phyloP scores from a whole-genome alignment of 805 yeast species.

The Pichia exigua region DNA sequence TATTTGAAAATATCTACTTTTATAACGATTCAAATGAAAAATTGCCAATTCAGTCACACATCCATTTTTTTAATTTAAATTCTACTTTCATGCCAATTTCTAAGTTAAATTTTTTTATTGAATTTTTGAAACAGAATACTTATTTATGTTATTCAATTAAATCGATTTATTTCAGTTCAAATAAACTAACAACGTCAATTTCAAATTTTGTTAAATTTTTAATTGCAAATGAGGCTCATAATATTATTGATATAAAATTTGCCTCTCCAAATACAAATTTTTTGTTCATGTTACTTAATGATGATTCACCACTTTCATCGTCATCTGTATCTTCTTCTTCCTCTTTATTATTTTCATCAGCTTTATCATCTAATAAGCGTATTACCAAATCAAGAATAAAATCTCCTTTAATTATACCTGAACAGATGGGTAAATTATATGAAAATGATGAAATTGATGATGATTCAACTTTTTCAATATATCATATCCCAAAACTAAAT shows the following conservation, averaged over 20 bases:
- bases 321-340: neutral
- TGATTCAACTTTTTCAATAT: neutral
- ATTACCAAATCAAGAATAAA: neutral
- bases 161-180: neutral
- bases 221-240: neutral
- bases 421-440: neutral
- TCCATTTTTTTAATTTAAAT: neutral
- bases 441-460: constrained; percentile 7
- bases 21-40: neutral
- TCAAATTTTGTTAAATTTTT: neutral
- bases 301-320: neutral
- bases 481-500: neutral
- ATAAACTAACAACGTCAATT: neutral
- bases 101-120: neutral
- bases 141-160: neutral
- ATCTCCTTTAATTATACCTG: neutral
- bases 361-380: neutral
- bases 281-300: neutral
- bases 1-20: constrained; percentile 1
- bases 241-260: neutral
- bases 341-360: neutral
- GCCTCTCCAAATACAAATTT: neutral
- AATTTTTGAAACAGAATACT: neutral
- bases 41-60: neutral
- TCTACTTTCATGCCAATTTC: constrained; percentile 2